Percentiles rank a stretch among this genome's conserved stretches.
Evolutionary conservation across 805 yeast species (phyloP).

Genomic region (Sugiyamaella valdiviana): DNA sequence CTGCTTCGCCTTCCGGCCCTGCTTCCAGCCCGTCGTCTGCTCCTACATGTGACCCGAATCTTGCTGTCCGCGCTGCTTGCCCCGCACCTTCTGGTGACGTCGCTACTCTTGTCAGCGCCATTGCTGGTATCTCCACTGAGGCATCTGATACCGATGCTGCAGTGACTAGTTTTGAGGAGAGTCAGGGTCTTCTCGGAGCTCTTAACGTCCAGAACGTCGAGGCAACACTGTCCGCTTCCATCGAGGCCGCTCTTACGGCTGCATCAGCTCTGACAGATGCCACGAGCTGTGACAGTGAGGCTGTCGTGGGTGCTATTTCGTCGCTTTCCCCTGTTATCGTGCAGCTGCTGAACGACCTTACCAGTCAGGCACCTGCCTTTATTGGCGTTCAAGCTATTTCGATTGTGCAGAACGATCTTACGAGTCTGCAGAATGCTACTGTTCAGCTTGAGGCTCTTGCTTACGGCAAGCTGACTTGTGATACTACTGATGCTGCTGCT

Average conservation of each 20-base stretch:
- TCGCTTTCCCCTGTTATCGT: conserved; percentile 15
- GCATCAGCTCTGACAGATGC: conserved; percentile 7
- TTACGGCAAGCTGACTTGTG: conserved; percentile 17
- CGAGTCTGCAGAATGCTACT: conserved; percentile 18
- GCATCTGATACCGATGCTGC: conserved; percentile 6
- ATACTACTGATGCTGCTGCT: conserved; percentile 9
- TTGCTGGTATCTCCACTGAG: conserved; percentile 9
- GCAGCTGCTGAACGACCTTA: conserved; percentile 16
- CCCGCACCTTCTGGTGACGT: conserved; percentile 2
- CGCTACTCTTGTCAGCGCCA: conserved; percentile 7
- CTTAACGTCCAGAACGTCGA: conserved; percentile 25
- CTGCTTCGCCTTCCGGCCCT: too few relatives aligned
- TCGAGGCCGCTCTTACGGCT: conserved; percentile 9
- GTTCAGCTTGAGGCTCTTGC: conserved; percentile 17
- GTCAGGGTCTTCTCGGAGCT: conserved; percentile 30
- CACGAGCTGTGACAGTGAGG: conserved; percentile 1
- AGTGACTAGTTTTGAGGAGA: conserved; percentile 1
- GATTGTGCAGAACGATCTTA: conserved; percentile 23
- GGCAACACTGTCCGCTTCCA: conserved; percentile 18
- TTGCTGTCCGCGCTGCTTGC: background rate
- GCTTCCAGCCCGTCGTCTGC: background rate
- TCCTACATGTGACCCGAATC: background rate
- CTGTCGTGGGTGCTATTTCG: conserved; percentile 9
- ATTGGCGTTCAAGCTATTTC: conserved; percentile 18
- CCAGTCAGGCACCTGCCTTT: conserved; percentile 23